Evolutionary conservation across 228 moss, liverwort and hornwort species (phyloP), one percentile per base, ranked within the genome.

Genomic region (Sphagnum fallax): DNA sequence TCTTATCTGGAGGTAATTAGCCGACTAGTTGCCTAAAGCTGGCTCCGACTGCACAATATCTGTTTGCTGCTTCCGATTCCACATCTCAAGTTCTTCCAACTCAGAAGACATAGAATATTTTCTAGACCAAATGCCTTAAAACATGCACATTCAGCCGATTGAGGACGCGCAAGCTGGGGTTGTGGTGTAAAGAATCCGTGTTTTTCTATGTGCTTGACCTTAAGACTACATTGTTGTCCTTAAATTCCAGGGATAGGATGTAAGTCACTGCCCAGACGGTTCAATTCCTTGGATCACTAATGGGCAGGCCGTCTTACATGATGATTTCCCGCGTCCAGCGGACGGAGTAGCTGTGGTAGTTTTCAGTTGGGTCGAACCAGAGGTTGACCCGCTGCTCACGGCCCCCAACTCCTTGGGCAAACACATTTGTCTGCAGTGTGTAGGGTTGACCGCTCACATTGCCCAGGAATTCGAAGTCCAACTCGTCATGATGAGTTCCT

Each of bases 401-500:
- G 8, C 6, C 72, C 18, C 84, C 84, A 51, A 73, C 57, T 61
- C 81, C 84, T 47, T 85, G 76, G 14, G 81, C 76, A 60, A 85
- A 85, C 57, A 81, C 79, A 2, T 82, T 76, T 0, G 79, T 79
- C 16, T 79, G 79, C 53, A 82, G 69, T 4, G 52, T 0, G 72
- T 81, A 81, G 0, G 84, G 81, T 55, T 85, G 8, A 5, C 84
- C 79, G 0, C 78, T 11, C 6, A 60, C 12, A 60, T 79, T 81
- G 49, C 84, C 81, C 1, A 85, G 84, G 51, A 85, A 81, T 60
- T 81, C 76, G 0, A 82, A 82, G 68, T 79, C 84, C 84, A 85
- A 78, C 67, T 85, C 84, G 59, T 85, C 84, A 5, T 85, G 84
- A 62, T 16, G 8, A 4, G 62, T 8, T 3, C 84, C 84, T 62